Evolutionary conservation across 2,329 filamentous ascomycete genomes (phyloP).

Genomic region (Thermoascus crustaceus): DNA sequence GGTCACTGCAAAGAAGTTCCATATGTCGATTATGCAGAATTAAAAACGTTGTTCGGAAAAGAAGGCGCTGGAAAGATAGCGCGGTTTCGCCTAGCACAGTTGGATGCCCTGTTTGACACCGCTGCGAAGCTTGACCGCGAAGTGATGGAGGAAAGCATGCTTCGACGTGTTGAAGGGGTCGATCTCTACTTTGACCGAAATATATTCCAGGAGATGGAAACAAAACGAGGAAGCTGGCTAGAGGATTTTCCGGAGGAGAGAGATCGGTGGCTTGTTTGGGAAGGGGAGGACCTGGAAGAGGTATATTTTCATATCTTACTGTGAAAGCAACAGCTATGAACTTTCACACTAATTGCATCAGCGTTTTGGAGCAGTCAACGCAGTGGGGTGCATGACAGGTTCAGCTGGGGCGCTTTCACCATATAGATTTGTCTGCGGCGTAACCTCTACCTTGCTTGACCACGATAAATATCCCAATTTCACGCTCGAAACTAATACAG

Average conservation of each 20-base stretch:
- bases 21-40: constrained; percentile 73
- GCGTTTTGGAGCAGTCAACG: constrained; percentile 11
- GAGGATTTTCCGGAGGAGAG: constrained; percentile 9
- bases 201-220: constrained; percentile 5
- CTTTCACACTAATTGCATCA: background rate
- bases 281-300: constrained; percentile 11
- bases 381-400: constrained; percentile 13
- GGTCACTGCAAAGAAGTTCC: constrained; percentile 49
- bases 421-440: constrained; percentile 26
- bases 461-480: constrained; percentile 17
- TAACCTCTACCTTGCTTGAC: constrained; percentile 15
- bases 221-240: constrained; percentile 3
- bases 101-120: constrained; percentile 9
- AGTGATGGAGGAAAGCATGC: constrained; percentile 1
- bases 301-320: constrained; percentile 10
- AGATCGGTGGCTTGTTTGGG: constrained; percentile 6
- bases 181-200: constrained; percentile 8
- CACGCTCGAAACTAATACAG: constrained; percentile 24
- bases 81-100: constrained; percentile 18
- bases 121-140: constrained; percentile 3
- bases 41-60: constrained; percentile 41
- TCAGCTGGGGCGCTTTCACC: constrained; percentile 30
- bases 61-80: constrained; percentile 30
- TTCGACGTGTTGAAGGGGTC: constrained; percentile 7
- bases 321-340: constrained; percentile 1